Conservation (phyloP, 1,139 yeast genomes). For the Hyphopichia fennica region DNA sequence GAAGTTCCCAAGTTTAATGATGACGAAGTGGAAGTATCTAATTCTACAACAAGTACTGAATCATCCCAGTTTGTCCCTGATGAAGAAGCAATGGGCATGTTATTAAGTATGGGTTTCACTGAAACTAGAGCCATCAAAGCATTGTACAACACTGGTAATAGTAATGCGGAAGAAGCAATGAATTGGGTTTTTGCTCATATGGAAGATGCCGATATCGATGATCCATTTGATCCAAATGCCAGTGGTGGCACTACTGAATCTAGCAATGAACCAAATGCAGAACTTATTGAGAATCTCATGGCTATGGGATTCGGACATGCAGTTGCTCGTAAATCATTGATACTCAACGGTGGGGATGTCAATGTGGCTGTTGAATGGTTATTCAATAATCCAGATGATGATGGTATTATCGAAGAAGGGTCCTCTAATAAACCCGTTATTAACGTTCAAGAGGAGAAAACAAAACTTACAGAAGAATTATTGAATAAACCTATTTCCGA, state of each 20-base stretch:
- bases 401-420: conserved; percentile 25
- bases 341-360: conserved; percentile 55
- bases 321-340: conserved; percentile 69
- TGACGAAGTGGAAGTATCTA: conserved; percentile 44
- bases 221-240: conserved; percentile 43
- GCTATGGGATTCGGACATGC: conserved; percentile 77
- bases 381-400: conserved; percentile 71
- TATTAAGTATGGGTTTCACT: conserved; percentile 87
- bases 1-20: conserved; percentile 30
- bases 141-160: conserved; percentile 69
- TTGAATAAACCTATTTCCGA: conserved; percentile 7
- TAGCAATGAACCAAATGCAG: conserved; percentile 27
- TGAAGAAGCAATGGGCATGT: conserved; percentile 49
- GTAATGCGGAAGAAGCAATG: conserved; percentile 74
- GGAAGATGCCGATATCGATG: conserved; percentile 81
- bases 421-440: conserved; percentile 12
- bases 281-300: conserved; percentile 49
- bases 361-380: conserved; percentile 91
- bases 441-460: conserved; percentile 22
- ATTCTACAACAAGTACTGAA: not conserved
- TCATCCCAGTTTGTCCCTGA: conserved; percentile 51
- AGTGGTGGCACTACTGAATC: conserved; percentile 6
- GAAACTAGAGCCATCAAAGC: conserved; percentile 66
- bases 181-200: conserved; percentile 88
- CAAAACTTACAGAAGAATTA: conserved; percentile 16